Base-by-base conservation (phyloP, 306 rosid genomes). In the Castanopsis chinensis region DNA sequence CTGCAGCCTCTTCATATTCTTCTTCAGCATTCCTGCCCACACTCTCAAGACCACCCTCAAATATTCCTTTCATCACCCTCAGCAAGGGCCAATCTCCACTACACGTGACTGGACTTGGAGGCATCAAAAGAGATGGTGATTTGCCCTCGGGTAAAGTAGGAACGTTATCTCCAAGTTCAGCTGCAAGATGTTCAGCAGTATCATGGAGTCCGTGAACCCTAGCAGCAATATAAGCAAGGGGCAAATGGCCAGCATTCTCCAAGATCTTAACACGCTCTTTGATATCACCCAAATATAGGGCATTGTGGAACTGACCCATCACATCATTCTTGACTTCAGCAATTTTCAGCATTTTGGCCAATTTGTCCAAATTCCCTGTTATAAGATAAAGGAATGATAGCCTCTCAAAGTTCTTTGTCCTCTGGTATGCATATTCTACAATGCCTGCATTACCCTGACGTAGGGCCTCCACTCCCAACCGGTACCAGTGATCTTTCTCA, bases 221-320 rank as follows among this genome's bases (percentile, higher is more conserved):
- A 2, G 98, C 98, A 51, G 94, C 85, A 37, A 88, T 68, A 71
- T 92, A 92, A 58, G 98, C 98, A 82, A 94, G 94, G 17, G 97
- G 91, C 83, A 94, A 78, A 74, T 94, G 98, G 17, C 97, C 97
- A 61, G 76, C 97, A 78, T 85, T 89, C 85, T 94, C 98, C 90
- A 94, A 88, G 77, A 94, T 91, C 90, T 90, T 94, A 57, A 94
- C 82, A 23, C 96, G 96, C 74, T 94, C 98, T 23, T 76, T 80
- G 49, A 92, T 80, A 84, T 90, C 90, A 49, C 98, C 98, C 86
- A 94, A 75, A 81, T 94, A 94, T 41, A 92, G 69, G 72, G 98
- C 96, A 83, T 94, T 94, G 83, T 94, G 98, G 79, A 94, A 94
- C 74, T 94, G 98, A 54, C 98, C 98, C 98, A 94, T 94, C 74